phyloP scores from a whole-genome alignment of 2,329 filamentous ascomycete species.

The Berkeleyomyces rouxiae region DNA sequence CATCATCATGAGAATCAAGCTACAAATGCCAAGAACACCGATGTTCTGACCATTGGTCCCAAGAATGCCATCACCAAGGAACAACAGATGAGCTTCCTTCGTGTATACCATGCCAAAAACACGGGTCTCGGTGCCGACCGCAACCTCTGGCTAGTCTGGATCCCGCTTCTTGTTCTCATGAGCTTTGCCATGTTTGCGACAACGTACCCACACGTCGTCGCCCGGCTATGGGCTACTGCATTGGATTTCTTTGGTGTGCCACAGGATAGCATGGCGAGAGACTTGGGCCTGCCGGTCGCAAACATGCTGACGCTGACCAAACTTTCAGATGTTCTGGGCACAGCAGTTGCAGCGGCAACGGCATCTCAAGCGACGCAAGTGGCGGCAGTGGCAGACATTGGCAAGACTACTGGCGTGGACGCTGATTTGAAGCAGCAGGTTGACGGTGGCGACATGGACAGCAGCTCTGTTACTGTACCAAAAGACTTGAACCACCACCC shows the following conservation, averaged over 20 bases:
- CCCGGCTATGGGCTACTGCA: conserved; percentile 13
- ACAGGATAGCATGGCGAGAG: conserved; percentile 11
- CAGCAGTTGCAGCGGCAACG: conserved; percentile 10
- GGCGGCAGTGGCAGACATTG: neutral
- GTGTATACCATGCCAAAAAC: conserved; percentile 43
- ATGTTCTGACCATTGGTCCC: conserved; percentile 40
- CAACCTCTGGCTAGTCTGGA: conserved; percentile 53
- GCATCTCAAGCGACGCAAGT: conserved; percentile 3
- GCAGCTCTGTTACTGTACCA: neutral
- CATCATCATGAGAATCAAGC: neutral
- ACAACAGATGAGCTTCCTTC: conserved; percentile 45
- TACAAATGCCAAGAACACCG: conserved; percentile 20
- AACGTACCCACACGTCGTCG: conserved; percentile 24
- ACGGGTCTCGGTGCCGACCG: conserved; percentile 47
- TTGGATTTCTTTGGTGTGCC: conserved; percentile 14
- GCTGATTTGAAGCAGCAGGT: too few relatives aligned
- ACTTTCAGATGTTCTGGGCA: conserved; percentile 11
- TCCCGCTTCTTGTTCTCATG: conserved; percentile 26
- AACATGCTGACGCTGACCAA: conserved; percentile 11
- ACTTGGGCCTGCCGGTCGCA: conserved; percentile 13
- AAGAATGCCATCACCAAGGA: conserved; percentile 48
- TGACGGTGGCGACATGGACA: neutral
- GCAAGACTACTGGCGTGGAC: neutral
- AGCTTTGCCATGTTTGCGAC: conserved; percentile 26
- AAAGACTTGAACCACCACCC: neutral